Base-by-base conservation (phyloP, 2,329 filamentous ascomycete species). In the Ophiostoma sp. region DNA sequence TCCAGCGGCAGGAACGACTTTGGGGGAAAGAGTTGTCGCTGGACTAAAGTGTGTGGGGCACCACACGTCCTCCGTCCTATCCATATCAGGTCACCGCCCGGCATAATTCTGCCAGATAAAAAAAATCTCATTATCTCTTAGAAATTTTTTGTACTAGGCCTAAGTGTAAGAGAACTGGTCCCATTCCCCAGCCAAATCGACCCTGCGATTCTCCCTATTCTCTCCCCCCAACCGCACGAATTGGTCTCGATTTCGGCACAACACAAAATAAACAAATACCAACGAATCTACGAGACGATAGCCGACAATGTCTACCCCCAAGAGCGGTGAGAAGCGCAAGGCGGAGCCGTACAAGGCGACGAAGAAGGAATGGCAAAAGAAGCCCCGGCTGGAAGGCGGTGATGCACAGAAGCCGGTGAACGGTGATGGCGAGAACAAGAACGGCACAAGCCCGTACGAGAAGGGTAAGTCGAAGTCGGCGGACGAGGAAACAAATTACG, bases 281-380 rank as follows among this genome's bases (percentile, higher is more conserved):
- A 75, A 75, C 22, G 7, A 19, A 22, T 22, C 9, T 11, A 52
- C 0, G 39, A 66, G n/a, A 31, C 66, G 28, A 50, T 52, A 55
- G 45, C 28, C 42, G 66, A 15, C 74, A 19, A 88, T 89, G 87
- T 85, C 85, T 45, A 83, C 83, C 15, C 88, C 86, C 79, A 81
- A 82, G 63, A 80, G 81, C 48, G 86, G 86, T 69, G 85, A 82
- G 74, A 91, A 91, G 82, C 84, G 89, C 76, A 91, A 91, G 82
- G 83, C 83, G 33, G 80, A 84, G 8, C 78, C 78, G 45, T 80
- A 80, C 48, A 89, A 87, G 79, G 81, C 83, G 61, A 83, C 80
- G 69, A 77, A 82, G 22, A 81, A 82, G 64, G 82, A 82, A 71
- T 83, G 82, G 72, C 76, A 80, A 52, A 89, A 89, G 80, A 91